A percentile compares a stretch with the other conserved stretches of the same genome.
These are phyloP conservation scores for Wickerhamomyces pijperi DNA, from an alignment of 805 yeast species.

Conservation along the genomic window DNA sequence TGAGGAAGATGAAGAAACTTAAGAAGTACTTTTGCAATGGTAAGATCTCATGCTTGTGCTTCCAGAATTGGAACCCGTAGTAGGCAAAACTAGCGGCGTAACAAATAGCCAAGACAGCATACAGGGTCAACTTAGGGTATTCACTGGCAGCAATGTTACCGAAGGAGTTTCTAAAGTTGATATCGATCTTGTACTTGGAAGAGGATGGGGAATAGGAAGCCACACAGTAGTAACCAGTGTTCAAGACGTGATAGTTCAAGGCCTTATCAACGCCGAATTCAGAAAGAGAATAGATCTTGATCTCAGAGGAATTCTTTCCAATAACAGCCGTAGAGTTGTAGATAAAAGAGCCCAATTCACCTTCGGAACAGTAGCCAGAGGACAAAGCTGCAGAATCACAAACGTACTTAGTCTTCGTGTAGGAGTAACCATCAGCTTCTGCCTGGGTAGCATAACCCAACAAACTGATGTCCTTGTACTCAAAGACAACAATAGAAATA, in stretches of 20 bases:
- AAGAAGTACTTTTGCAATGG: conserved; percentile 87
- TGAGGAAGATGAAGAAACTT: conserved; percentile 72
- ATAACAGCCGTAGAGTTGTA: conserved; percentile 27
- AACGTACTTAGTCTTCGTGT: conserved; percentile 36
- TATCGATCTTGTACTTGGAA: conserved; percentile 44
- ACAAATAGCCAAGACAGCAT: conserved; percentile 73
- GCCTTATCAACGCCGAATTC: conserved; percentile 50
- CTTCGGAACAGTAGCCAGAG: conserved; percentile 39
- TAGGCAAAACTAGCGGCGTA: conserved; percentile 75
- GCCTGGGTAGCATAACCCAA: conserved; percentile 45
- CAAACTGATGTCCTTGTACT: conserved; percentile 62
- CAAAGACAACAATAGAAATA: conserved; percentile 68
- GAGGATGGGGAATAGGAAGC: conserved; percentile 42
- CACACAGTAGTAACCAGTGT: conserved; percentile 90
- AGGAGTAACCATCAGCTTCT: conserved; percentile 17
- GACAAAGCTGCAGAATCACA: conserved; percentile 67
- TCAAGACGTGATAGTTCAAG: conserved; percentile 49
- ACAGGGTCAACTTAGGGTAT: conserved; percentile 81
- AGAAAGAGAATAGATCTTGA: conserved; percentile 44
- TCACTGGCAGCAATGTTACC: conserved; percentile 86
- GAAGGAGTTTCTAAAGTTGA: conserved; percentile 82
- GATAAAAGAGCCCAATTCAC: conserved; percentile 53
- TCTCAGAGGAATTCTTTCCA: conserved; percentile 36
- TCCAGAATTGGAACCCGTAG: conserved; percentile 77
- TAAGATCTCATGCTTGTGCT: conserved; percentile 75